phyloP scores from a whole-genome alignment of 83 land plant species.

The Larix sibirica region DNA sequence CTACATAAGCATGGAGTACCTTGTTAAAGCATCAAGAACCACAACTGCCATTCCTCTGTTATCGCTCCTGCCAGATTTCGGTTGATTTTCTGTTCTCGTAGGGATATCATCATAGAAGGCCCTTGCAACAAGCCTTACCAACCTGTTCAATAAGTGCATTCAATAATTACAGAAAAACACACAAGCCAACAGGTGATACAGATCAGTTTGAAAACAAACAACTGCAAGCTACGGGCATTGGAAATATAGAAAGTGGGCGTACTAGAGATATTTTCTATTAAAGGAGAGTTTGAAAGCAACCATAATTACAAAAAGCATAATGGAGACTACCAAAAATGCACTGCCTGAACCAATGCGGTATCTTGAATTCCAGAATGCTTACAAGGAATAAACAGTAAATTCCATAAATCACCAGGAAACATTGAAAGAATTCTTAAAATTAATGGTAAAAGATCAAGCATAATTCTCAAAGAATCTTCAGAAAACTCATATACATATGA shows the following conservation, averaged over 20 bases:
- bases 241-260: not conserved
- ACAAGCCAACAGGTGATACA: not conserved
- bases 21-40: constrained; percentile 85
- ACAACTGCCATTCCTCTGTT: constrained; percentile 94
- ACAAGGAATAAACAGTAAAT: not conserved
- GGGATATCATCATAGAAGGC: constrained; percentile 94
- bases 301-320: not conserved
- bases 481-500: not conserved
- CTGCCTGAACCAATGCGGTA: not conserved
- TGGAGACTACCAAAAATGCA: not conserved
- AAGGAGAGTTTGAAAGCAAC: not conserved
- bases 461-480: not conserved
- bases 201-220: not conserved
- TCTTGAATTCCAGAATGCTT: not conserved
- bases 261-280: not conserved
- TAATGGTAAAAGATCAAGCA: not conserved
- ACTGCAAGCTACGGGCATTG: not conserved
- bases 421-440: not conserved
- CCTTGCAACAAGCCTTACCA: constrained; percentile 87
- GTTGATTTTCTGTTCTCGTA: constrained; percentile 78
- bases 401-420: not conserved
- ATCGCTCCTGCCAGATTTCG: constrained; percentile 80
- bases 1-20: constrained; percentile 22
- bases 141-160: constrained; percentile 30
- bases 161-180: not conserved